Conservation (phyloP, 257 asterid species). For the Leptodermis oblonga region DNA sequence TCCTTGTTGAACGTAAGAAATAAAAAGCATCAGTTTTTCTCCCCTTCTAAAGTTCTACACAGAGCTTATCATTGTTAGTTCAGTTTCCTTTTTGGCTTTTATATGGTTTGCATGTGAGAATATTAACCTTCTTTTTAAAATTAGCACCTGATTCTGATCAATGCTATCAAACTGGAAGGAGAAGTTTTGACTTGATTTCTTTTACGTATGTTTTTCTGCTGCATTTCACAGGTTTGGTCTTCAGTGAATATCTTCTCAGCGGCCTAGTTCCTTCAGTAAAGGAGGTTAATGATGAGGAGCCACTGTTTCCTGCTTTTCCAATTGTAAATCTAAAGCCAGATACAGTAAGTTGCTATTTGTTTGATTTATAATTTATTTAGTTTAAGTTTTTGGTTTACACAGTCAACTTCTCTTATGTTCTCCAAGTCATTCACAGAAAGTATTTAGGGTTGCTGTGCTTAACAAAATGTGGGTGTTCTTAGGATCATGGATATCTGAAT, state of each 20-base stretch:
- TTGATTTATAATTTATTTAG: background rate
- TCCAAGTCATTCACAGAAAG: background rate
- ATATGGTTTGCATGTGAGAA: background rate
- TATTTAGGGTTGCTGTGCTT: background rate
- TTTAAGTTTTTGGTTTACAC: background rate
- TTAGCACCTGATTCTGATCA: background rate
- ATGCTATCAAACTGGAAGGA: background rate
- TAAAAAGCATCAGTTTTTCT: too few relatives aligned
- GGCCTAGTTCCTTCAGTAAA: conserved; percentile 92
- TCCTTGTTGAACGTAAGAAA: too few relatives aligned
- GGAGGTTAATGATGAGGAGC: conserved; percentile 95
- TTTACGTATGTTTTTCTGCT: background rate
- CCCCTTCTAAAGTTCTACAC: too few relatives aligned
- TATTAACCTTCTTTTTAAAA: background rate
- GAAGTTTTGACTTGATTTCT: background rate
- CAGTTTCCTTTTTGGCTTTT: background rate
- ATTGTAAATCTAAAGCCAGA: conserved; percentile 53
- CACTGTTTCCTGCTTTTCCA: conserved; percentile 80
- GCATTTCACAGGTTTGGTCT: conserved; percentile 65
- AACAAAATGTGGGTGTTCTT: background rate
- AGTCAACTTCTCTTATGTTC: background rate
- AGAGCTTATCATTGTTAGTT: background rate
- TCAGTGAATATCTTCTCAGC: conserved; percentile 89
- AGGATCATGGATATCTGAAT: background rate
- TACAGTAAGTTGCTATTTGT: conserved; percentile 38